phyloP scores from a whole-genome alignment of 208 protist genomes.

The Leishmania martiniquensis region DNA sequence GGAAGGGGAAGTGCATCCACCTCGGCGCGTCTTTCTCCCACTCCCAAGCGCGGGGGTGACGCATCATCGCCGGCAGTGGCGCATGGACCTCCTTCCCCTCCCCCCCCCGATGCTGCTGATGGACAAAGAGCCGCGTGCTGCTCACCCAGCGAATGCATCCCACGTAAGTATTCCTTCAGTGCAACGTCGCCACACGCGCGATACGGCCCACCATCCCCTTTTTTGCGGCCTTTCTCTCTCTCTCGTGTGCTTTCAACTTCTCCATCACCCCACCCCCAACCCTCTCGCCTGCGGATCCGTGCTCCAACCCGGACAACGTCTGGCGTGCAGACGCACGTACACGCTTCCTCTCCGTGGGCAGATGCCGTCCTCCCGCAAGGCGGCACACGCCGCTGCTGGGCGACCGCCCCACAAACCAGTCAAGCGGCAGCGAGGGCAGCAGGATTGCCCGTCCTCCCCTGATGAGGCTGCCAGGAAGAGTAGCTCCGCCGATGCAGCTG shows the following conservation, averaged over 20 bases:
- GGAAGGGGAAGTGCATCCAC: background rate
- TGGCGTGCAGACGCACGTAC: background rate
- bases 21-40: background rate
- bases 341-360: background rate
- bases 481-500: background rate
- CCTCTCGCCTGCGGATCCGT: background rate
- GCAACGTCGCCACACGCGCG: no score
- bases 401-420: background rate
- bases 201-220: no score
- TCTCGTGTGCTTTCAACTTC: no score
- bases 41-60: background rate
- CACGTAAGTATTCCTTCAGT: no score
- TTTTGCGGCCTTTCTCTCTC: no score
- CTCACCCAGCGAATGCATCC: no score
- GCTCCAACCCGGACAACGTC: background rate
- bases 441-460: background rate
- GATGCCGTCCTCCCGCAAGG: constrained; percentile 1
- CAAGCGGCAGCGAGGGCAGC: background rate
- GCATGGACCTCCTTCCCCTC: no score
- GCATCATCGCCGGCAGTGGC: no score
- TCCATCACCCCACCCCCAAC: background rate
- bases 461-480: background rate
- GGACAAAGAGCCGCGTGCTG: no score
- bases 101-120: background rate
- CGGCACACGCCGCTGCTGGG: background rate